These are phyloP conservation scores for Cercospora zeina DNA, from an alignment of 2,329 filamentous ascomycete genomes.

Conservation along the genomic window DNA sequence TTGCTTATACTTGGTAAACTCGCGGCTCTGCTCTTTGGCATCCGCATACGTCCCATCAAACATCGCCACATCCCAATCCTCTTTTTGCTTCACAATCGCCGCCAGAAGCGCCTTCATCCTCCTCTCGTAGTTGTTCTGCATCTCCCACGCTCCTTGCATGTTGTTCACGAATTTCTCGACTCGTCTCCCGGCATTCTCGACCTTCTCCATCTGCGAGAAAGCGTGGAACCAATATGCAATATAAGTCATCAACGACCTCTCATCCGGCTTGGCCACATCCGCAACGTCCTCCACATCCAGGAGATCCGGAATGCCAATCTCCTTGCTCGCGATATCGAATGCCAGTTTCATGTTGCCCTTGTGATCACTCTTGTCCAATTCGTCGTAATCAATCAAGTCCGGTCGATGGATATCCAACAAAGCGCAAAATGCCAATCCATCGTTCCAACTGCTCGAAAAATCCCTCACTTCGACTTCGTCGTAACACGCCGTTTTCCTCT, in stretches of 20 bases:
- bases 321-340: slow-evolving; percentile 92
- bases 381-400: slow-evolving; percentile 94
- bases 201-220: slow-evolving; percentile 97
- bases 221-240: slow-evolving; percentile 99
- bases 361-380: slow-evolving; percentile 90
- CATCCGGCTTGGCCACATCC: slow-evolving; percentile 92
- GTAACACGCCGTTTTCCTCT: slow-evolving; percentile 97
- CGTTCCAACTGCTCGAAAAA: slow-evolving; percentile 95
- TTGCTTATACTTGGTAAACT: slow-evolving; percentile 87
- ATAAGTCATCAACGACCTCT: slow-evolving; percentile 97
- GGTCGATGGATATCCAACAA: slow-evolving; percentile 95
- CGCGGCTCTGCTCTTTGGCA: slow-evolving; percentile 79
- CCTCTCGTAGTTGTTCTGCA: slow-evolving; percentile 94
- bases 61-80: slow-evolving; percentile 72
- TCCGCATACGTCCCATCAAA: slow-evolving; percentile 93
- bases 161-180: slow-evolving; percentile 99
- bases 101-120: slow-evolving; percentile 81
- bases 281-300: slow-evolving; percentile 98
- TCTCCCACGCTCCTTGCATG: slow-evolving; percentile 99
- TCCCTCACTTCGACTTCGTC: slow-evolving; percentile 94
- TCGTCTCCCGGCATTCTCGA: slow-evolving; percentile 92
- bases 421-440: slow-evolving; percentile 94
- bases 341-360: slow-evolving; percentile 96
- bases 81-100: slow-evolving; percentile 70
- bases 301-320: slow-evolving; percentile 94